Percentiles rank a stretch among this genome's conserved stretches.
Conservation (phyloP, 2,329 filamentous ascomycete species). For the Keithomyces neogunnii region DNA sequence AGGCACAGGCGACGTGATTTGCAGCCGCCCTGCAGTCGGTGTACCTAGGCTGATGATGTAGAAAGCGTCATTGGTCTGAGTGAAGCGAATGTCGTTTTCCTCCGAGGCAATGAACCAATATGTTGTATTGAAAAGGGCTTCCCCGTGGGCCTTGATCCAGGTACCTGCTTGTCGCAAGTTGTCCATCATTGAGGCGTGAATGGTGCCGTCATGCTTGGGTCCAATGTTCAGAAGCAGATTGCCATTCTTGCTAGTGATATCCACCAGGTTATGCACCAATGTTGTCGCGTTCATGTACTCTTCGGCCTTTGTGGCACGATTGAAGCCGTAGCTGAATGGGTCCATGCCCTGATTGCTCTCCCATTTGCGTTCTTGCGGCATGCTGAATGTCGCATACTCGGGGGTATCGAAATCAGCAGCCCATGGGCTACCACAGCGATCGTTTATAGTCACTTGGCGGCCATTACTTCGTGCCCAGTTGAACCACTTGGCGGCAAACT, state of each 20-base stretch:
- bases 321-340: conserved; percentile 51
- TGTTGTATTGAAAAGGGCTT: conserved; percentile 49
- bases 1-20: not conserved
- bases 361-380: conserved; percentile 46
- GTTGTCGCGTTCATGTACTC: conserved; percentile 44
- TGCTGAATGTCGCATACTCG: conserved; percentile 32
- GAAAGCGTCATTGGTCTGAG: conserved; percentile 42
- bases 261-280: conserved; percentile 38
- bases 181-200: conserved; percentile 37
- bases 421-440: conserved; percentile 44
- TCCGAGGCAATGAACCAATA: conserved; percentile 43
- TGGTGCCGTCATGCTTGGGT: conserved; percentile 44
- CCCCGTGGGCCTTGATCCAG: conserved; percentile 45
- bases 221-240: conserved; percentile 50
- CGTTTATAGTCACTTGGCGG: conserved; percentile 46
- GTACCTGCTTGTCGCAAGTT: conserved; percentile 40
- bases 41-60: conserved; percentile 27
- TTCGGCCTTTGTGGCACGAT: conserved; percentile 39
- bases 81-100: conserved; percentile 38
- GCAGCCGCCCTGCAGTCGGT: not conserved
- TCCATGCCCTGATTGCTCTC: conserved; percentile 53
- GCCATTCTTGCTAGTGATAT: conserved; percentile 46
- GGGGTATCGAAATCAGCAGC: conserved; percentile 50
- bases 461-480: conserved; percentile 27
- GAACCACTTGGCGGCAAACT: conserved; percentile 33